Conservation (phyloP, 2,329 filamentous ascomycete species). For the Plenodomus biglobosus region DNA sequence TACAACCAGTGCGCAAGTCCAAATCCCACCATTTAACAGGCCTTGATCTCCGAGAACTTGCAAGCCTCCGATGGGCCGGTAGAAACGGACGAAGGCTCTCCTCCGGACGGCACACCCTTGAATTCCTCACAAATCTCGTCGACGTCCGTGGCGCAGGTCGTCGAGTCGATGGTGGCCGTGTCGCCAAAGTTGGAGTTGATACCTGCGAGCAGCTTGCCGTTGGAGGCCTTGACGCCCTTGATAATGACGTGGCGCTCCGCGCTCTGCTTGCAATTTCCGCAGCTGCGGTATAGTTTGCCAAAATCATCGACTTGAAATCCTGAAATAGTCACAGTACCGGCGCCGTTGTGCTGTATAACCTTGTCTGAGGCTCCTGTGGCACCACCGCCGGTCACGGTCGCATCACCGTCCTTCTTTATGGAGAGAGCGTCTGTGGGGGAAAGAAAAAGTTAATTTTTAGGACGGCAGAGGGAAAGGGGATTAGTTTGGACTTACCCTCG, state of each 20-base stretch:
- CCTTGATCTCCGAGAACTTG: constrained; percentile 18
- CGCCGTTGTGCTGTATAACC: constrained; percentile 49
- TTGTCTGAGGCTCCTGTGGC: constrained; percentile 46
- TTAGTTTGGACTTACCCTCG: constrained; percentile 39
- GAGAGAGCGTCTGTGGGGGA: constrained; percentile 32
- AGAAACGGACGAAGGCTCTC: constrained; percentile 29
- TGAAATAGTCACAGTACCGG: constrained; percentile 44
- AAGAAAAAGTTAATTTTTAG: too few species aligned
- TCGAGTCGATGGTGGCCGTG: constrained; percentile 50
- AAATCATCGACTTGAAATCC: constrained; percentile 38
- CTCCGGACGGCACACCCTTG: constrained; percentile 33
- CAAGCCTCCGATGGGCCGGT: constrained; percentile 38
- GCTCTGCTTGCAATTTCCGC: constrained; percentile 53
- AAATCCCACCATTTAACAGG: constrained; percentile 20
- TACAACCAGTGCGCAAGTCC: too few species aligned
- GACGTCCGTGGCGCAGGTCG: constrained; percentile 29
- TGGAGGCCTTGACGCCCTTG: constrained; percentile 48
- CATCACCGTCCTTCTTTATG: constrained; percentile 40
- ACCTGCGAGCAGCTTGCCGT: constrained; percentile 49
- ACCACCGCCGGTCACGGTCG: constrained; percentile 46
- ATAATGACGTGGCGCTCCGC: constrained; percentile 49
- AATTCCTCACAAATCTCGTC: constrained; percentile 41
- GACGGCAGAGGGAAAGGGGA: too few species aligned
- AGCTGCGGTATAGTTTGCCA: constrained; percentile 51
- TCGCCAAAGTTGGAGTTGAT: constrained; percentile 58